Evolutionary conservation across 1,284 basidiomycete species (phyloP).

Genomic region (Gymnopus androsaceus): DNA sequence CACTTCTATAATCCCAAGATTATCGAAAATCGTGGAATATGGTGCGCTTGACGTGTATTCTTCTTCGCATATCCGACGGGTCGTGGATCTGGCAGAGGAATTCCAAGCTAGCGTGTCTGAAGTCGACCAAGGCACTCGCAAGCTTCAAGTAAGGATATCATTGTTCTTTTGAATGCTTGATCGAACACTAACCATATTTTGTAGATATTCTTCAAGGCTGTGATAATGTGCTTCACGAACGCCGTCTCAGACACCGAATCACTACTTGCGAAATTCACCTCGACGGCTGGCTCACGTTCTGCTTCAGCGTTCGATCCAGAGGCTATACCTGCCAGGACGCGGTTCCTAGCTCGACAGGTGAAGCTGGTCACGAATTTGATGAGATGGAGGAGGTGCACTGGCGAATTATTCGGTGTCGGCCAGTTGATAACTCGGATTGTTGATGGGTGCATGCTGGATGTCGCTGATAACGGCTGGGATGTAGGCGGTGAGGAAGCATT

Average conservation of each 20-base stretch:
- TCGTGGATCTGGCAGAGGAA: slow-evolving; percentile 80
- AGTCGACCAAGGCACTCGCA: slow-evolving; percentile 57
- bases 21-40: slow-evolving; percentile 69
- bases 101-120: slow-evolving; percentile 65
- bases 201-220: slow-evolving; percentile 69
- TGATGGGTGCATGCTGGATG: slow-evolving; percentile 61
- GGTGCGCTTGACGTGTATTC: slow-evolving; percentile 87
- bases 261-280: slow-evolving; percentile 42
- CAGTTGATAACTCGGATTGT: slow-evolving; percentile 61
- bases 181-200: slow-evolving; percentile 15
- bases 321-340: slow-evolving; percentile 68
- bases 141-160: slow-evolving; percentile 79
- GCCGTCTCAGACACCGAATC: slow-evolving; percentile 51
- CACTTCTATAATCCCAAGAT: slow-evolving; percentile 76
- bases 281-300: slow-evolving; percentile 37
- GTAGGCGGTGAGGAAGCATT: slow-evolving; percentile 79
- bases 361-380: slow-evolving; percentile 78
- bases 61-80: slow-evolving; percentile 58
- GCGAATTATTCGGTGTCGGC: slow-evolving; percentile 61
- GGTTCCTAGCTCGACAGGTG: slow-evolving; percentile 67
- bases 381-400: slow-evolving; percentile 75
- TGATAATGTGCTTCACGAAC: slow-evolving; percentile 58
- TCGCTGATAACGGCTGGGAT: slow-evolving; percentile 83
- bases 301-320: slow-evolving; percentile 74
- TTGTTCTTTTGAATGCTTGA: slow-evolving; percentile 3